Conservation (phyloP, 2,329 filamentous ascomycete species). For the Alternaria sp. region DNA sequence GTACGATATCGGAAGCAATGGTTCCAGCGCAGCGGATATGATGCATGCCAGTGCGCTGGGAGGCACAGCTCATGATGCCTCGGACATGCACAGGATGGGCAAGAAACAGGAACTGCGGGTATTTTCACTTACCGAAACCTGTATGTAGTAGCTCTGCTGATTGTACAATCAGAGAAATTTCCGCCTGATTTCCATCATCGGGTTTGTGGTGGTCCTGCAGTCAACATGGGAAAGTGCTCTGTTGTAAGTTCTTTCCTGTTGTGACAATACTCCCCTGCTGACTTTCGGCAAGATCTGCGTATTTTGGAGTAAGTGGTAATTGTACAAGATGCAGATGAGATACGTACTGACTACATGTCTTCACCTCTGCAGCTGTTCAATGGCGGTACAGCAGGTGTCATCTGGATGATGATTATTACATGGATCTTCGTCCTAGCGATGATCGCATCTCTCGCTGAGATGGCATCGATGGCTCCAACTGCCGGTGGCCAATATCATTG, state of each 20-base stretch:
- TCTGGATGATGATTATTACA: slow-evolving; percentile 38
- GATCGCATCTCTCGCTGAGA: slow-evolving; percentile 23
- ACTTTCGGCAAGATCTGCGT: slow-evolving; percentile 15
- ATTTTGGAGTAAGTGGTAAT: slow-evolving; percentile 11
- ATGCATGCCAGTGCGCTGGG: slow-evolving; percentile 18
- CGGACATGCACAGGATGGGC: slow-evolving; percentile 36
- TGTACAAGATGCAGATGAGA: too few relatives aligned
- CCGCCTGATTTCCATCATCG: slow-evolving; percentile 27
- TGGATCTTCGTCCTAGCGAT: slow-evolving; percentile 35
- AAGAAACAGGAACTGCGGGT: slow-evolving; percentile 34
- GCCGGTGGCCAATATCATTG: slow-evolving; percentile 17
- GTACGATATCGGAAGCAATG: slow-evolving; percentile 17
- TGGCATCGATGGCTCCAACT: slow-evolving; percentile 16
- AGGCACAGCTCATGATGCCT: slow-evolving; percentile 24
- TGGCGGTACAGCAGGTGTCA: slow-evolving; percentile 39
- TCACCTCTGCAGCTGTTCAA: slow-evolving; percentile 18
- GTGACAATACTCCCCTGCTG: neutral
- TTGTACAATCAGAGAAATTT: slow-evolving; percentile 24
- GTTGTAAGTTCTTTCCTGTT: slow-evolving; percentile 10
- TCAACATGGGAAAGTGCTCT: slow-evolving; percentile 33
- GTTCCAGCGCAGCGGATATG: slow-evolving; percentile 4
- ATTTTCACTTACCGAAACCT: neutral
- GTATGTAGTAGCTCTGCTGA: slow-evolving; percentile 2
- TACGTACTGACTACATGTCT: too few relatives aligned
- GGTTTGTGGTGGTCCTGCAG: slow-evolving; percentile 26